These are phyloP conservation scores for Gillenia trifoliata DNA, from an alignment of 306 rosid species.

Conservation along the genomic window DNA sequence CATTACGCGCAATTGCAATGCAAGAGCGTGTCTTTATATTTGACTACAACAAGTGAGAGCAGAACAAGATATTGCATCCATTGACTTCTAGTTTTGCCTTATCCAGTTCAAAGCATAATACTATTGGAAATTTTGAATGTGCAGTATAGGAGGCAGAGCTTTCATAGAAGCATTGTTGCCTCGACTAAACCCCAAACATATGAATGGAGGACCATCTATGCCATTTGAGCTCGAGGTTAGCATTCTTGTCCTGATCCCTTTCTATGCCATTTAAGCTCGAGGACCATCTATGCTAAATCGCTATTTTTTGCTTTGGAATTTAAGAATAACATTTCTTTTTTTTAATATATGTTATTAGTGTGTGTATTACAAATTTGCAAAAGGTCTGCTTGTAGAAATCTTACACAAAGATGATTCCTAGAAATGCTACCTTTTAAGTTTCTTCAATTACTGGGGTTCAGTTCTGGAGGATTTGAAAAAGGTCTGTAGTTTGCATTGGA, in stretches of 20 bases:
- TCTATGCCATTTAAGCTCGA: too few species aligned
- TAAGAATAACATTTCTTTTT: too few species aligned
- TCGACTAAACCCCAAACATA: conserved; percentile 74
- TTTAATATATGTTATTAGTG: too few species aligned
- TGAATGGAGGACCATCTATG: conserved; percentile 85
- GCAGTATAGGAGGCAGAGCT: conserved; percentile 89
- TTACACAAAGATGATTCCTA: background rate
- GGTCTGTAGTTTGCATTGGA: background rate
- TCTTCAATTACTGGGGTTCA: background rate
- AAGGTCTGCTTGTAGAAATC: background rate
- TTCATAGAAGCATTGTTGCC: conserved; percentile 76
- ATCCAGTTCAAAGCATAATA: conserved; percentile 15
- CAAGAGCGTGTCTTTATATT: conserved; percentile 76
- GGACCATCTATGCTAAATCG: too few species aligned
- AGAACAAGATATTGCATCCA: background rate
- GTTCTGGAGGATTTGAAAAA: background rate
- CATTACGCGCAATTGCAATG: conserved; percentile 96
- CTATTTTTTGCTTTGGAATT: background rate
- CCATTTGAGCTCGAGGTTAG: conserved; percentile 94
- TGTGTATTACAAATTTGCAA: too few species aligned
- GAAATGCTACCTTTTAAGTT: background rate
- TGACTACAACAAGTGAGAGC: conserved; percentile 68
- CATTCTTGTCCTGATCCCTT: conserved; percentile 1
- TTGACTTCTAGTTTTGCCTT: conserved; percentile 1
- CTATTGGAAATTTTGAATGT: conserved; percentile 17